phyloP scores from a whole-genome alignment of 2,329 filamentous ascomycete species.

The Fusarium tupiense region DNA sequence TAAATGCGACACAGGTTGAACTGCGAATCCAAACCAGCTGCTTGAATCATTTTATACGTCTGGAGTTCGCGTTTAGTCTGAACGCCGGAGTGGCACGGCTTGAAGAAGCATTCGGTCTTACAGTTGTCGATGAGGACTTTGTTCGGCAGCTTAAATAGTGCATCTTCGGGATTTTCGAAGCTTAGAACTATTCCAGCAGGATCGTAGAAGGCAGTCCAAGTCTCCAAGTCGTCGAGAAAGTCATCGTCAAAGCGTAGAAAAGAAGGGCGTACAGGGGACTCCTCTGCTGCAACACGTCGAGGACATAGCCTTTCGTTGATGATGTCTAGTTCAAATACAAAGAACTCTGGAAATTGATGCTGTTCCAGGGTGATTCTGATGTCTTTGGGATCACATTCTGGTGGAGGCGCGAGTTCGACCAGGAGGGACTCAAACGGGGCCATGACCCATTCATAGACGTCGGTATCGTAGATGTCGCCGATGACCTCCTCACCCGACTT shows the following conservation, averaged over 20 bases:
- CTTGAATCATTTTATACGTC: conserved; percentile 17
- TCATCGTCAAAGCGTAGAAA: conserved; percentile 22
- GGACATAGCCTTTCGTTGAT: conserved; percentile 25
- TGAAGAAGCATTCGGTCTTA: conserved; percentile 34
- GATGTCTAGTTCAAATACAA: conserved; percentile 29
- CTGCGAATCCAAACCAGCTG: conserved; percentile 11
- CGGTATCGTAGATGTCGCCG: conserved; percentile 24
- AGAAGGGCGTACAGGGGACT: conserved; percentile 14
- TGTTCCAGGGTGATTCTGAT: background rate
- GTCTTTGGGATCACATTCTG: background rate
- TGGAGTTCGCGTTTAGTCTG: conserved; percentile 27
- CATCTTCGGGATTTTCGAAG: conserved; percentile 29
- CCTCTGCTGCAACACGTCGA: conserved; percentile 4
- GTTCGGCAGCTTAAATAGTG: conserved; percentile 31
- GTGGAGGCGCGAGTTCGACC: conserved; percentile 31
- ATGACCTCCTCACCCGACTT: conserved; percentile 27
- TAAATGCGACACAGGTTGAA: conserved; percentile 30
- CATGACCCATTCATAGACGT: conserved; percentile 34
- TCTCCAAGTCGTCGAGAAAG: conserved; percentile 35
- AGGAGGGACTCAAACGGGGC: conserved; percentile 31
- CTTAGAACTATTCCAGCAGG: conserved; percentile 26
- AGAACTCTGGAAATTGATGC: conserved; percentile 15
- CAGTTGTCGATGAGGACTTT: conserved; percentile 34
- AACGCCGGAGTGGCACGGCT: conserved; percentile 21
- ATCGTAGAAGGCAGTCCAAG: conserved; percentile 37